These are phyloP conservation scores for Blastobotrys parvus DNA, from an alignment of 805 yeast genomes.

Conservation along the genomic window DNA sequence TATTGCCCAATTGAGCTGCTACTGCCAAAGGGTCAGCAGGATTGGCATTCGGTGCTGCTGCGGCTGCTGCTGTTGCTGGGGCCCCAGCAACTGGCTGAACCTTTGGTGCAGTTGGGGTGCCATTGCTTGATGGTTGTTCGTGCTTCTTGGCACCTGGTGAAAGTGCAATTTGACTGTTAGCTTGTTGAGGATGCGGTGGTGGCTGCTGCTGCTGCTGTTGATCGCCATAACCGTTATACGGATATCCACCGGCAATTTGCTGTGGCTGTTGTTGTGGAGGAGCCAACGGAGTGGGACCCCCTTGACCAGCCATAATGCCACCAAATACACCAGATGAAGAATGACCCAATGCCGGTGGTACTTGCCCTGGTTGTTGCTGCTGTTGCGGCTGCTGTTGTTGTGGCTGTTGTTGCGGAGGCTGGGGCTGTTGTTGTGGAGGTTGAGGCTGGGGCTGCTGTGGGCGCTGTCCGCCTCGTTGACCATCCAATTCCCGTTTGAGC, in stretches of 20 bases:
- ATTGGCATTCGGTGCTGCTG: not conserved
- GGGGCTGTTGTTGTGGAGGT: slow-evolving; percentile 14
- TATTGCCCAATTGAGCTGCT: slow-evolving; percentile 27
- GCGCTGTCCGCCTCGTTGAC: slow-evolving; percentile 30
- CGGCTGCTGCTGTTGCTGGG: slow-evolving; percentile 7
- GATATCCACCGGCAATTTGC: slow-evolving; percentile 12
- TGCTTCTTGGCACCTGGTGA: slow-evolving; percentile 15
- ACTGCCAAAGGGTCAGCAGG: slow-evolving; percentile 12
- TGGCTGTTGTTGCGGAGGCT: slow-evolving; percentile 8
- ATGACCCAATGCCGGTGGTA: slow-evolving; percentile 5
- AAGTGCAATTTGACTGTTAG: not conserved
- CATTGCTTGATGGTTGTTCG: slow-evolving; percentile 14
- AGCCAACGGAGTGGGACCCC: slow-evolving; percentile 6
- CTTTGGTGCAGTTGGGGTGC: slow-evolving; percentile 10
- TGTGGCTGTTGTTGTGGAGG: slow-evolving; percentile 10
- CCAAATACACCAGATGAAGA: too few species aligned
- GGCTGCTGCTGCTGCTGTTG: too few species aligned
- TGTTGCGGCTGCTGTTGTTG: slow-evolving; percentile 2
- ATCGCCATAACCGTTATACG: slow-evolving; percentile 12
- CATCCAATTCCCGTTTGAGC: slow-evolving; percentile 78
- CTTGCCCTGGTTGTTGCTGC: slow-evolving; percentile 1
- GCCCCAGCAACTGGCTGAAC: slow-evolving; percentile 3
- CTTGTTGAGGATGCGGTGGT: slow-evolving; percentile 6
- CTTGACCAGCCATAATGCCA: too few species aligned
- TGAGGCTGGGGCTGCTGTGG: slow-evolving; percentile 17